Base-by-base conservation (phyloP, 1,139 yeast species). In the Yamadazyma buinensis region DNA sequence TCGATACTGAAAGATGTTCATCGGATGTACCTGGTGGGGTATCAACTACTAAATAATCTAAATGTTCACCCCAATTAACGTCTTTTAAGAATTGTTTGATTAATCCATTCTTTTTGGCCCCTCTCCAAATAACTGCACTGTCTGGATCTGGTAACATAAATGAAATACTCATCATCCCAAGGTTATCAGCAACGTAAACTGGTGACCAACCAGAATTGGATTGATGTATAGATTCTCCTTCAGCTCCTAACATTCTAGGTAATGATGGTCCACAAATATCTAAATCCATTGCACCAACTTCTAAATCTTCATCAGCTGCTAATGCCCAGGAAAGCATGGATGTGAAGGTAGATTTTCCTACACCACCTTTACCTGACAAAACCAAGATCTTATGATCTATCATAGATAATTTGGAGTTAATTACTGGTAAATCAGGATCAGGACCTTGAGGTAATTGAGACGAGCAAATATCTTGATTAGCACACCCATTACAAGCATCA, bases 11-110 rank as follows among this genome's bases (percentile, higher is more conserved):
- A 30, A 94, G 69, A 58, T 94, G 99, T 56, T 94, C 99, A 57
- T 94, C 99, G 0, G 96, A 84, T 0, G 99, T 92, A 0, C 99
- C 98, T 0, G 99, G 99, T 0, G 98, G 99, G 0, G 99, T 94
- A 51, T 94, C 99, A 5, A 94, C 85, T 12, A 94, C 75, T 48
- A 94, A 66, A 52, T 86, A 92, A 59, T 94, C 97, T 37, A 94
- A 65, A 36, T 49, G 63, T 33, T 80, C 81, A 1, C 95, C 96
- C 99, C 99, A 94, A 49, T 87, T 87, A 2, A 92, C 97, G 50
- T 92, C 97, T 54, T 86, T 88, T 39, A 94, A 67, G 52, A 94
- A 94, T 61, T 88, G 96, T 52, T 94, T 94, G 39, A 94, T 92
- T 30, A 94, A 67, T 1, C 95, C 92, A 49, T 86, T 88, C 62